phyloP scores from a whole-genome alignment of 202 grass and related monocot genomes.

The Schoenoplectus triqueter region DNA sequence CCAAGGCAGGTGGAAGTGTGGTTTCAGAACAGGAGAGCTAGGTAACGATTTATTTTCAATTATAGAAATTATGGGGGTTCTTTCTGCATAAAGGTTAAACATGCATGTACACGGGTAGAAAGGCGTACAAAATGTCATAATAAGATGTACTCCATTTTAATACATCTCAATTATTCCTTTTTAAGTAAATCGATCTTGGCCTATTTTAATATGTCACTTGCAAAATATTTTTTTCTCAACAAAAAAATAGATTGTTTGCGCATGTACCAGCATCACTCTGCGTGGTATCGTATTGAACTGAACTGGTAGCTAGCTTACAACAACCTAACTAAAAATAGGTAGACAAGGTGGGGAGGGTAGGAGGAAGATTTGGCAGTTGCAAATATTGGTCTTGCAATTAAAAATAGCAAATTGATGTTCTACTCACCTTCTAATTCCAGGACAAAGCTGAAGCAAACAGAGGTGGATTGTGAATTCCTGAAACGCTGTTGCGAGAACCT shows the following conservation, averaged over 20 bases:
- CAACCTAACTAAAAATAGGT: conserved; percentile 4
- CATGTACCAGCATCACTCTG: not conserved
- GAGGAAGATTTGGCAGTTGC: not conserved
- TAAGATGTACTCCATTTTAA: not conserved
- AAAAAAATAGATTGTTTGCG: not conserved
- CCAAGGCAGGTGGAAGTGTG: conserved; percentile 92
- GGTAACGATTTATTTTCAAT: conserved; percentile 53
- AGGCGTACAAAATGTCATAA: not conserved
- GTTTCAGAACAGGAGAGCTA: conserved; percentile 95
- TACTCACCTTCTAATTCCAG: conserved; percentile 33
- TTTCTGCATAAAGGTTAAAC: not conserved
- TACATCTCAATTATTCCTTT: not conserved
- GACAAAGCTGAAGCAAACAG: conserved; percentile 98
- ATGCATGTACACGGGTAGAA: not conserved
- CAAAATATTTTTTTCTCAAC: not conserved
- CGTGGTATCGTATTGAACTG: not conserved
- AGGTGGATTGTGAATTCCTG: conserved; percentile 94
- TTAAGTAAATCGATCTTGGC: no score
- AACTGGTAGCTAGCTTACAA: not conserved
- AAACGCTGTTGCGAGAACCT: conserved; percentile 95
- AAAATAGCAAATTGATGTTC: not conserved
- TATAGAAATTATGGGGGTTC: not conserved
- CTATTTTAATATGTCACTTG: not conserved
- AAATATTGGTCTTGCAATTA: not conserved
- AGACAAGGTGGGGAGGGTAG: not conserved